Percentiles rank a stretch among this genome's conserved stretches.
Evolutionary conservation across 192 early-diverging fungal species (phyloP).

Genomic region (Pilaira anomala): DNA sequence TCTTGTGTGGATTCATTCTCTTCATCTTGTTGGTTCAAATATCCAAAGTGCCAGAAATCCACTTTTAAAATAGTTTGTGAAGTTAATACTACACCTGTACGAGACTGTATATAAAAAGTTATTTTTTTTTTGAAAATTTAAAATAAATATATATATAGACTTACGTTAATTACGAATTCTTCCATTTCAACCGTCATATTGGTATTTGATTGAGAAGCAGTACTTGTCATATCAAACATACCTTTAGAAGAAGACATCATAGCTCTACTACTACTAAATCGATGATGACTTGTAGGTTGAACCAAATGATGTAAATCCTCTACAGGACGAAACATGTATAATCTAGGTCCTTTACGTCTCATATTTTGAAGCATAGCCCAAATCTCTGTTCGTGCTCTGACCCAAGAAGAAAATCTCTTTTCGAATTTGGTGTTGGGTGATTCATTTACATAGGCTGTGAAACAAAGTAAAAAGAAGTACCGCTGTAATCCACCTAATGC

Average conservation of each 20-base stretch:
- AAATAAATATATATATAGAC: background rate
- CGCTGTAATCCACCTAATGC: conserved; percentile 54
- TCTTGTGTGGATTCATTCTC: background rate
- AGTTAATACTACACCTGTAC: conserved; percentile 51
- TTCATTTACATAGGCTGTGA: conserved; percentile 53
- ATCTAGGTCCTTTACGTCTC: conserved; percentile 37
- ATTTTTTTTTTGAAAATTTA: background rate
- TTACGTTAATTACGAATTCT: conserved; percentile 21
- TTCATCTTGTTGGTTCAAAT: background rate
- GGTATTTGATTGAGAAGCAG: conserved; percentile 9
- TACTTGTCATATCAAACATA: conserved; percentile 33
- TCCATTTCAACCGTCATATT: conserved; percentile 21
- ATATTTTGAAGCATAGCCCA: conserved; percentile 53
- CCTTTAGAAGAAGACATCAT: conserved; percentile 7
- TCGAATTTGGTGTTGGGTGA: conserved; percentile 13
- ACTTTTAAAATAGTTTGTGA: conserved; percentile 59
- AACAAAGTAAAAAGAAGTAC: conserved; percentile 59
- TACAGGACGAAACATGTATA: conserved; percentile 54
- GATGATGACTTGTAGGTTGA: background rate
- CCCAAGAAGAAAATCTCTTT: conserved; percentile 32
- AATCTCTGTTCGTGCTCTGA: conserved; percentile 47
- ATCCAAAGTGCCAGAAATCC: conserved; percentile 49
- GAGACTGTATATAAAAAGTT: conserved; percentile 25
- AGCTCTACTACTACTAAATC: background rate
- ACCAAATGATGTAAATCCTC: conserved; percentile 45